Base-by-base conservation (phyloP, 495 filamentous ascomycete species). In the Neurospora sp. region DNA sequence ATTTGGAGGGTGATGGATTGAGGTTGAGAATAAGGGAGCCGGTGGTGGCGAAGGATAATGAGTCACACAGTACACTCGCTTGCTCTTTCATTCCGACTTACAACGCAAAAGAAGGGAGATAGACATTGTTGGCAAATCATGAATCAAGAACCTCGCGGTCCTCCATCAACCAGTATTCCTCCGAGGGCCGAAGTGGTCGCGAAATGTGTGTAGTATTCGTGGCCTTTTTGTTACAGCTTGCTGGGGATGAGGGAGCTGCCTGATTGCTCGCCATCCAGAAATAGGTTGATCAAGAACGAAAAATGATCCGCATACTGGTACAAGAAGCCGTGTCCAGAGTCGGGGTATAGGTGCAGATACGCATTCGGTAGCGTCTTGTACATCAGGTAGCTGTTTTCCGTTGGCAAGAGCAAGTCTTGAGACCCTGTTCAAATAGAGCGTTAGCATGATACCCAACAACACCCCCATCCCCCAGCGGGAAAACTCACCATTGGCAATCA, bases 401-500 rank as follows among this genome's bases (percentile, higher is more conserved):
- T 73, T 5, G 77, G 77, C 14, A 81, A 68, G 14, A 82, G 53
- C 18, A 78, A 27, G 73, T 82, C 81, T 42, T 78, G 61, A 39
- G 31, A 39, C 6, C 73, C 73, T 75, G 37, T 44, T 14, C 11
- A 14, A 39, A 69, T 4, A 31, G 7, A 9, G 10, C 11, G 6
- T 31, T 27, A 74, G 22, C 31, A 31, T 31, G 2, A 20, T 38
- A 3, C 39, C 8, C 16, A 1, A 18, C 14, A 9, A 61, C 18
- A 27, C 20, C 0, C 39, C 4, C 35, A 59, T 4, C 31, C 5
- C 11, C 5, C 0, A n/a, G 18, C 48, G 41, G 41, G 27, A 46
- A 22, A 39, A 41, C 73, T 82, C 76, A 59, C 81, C 80, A 72
- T 80, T 79, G 22, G 78, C 77, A 27, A 82, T 76, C 31, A 82